phyloP scores from a whole-genome alignment of 75 land plant species.

The Adiantum capillusveneris region DNA sequence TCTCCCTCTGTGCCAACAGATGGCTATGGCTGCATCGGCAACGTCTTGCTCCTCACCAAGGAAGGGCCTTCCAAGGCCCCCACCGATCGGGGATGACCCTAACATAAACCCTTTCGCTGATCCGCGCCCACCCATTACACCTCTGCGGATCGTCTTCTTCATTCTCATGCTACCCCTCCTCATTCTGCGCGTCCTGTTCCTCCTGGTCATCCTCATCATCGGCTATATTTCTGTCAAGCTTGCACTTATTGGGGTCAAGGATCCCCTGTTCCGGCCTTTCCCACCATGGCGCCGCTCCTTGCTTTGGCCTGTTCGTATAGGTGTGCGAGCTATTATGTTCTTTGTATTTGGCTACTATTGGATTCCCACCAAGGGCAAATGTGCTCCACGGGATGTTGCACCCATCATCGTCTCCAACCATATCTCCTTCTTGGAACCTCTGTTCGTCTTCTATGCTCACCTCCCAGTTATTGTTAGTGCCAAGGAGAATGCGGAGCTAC shows the following conservation, averaged over 20 bases:
- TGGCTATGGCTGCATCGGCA: too few species aligned
- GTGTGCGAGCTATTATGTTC: constrained; percentile 20
- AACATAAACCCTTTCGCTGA: constrained; percentile 26
- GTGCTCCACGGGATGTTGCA: constrained; percentile 24
- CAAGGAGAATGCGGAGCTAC: constrained; percentile 33
- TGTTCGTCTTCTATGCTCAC: constrained; percentile 28
- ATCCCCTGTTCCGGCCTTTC: constrained; percentile 31
- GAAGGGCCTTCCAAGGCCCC: neutral
- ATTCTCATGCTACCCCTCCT: constrained; percentile 21
- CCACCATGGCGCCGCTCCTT: constrained; percentile 8
- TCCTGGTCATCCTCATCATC: constrained; percentile 12
- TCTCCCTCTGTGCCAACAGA: too few species aligned
- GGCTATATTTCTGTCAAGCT: constrained; percentile 19
- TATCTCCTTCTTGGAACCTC: constrained; percentile 29
- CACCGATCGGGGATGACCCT: constrained; percentile 18
- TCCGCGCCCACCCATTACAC: neutral
- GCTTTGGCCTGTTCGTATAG: constrained; percentile 23
- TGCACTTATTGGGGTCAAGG: constrained; percentile 21
- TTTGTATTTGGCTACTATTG: constrained; percentile 19
- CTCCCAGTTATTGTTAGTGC: constrained; percentile 32
- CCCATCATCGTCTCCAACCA: constrained; percentile 31
- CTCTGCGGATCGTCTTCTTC: constrained; percentile 12
- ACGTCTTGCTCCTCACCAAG: too few species aligned
- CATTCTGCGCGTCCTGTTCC: constrained; percentile 11
- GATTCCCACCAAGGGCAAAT: constrained; percentile 24